Conservation (phyloP, 2,329 filamentous ascomycete species). For the Phialocephala subalpina region DNA sequence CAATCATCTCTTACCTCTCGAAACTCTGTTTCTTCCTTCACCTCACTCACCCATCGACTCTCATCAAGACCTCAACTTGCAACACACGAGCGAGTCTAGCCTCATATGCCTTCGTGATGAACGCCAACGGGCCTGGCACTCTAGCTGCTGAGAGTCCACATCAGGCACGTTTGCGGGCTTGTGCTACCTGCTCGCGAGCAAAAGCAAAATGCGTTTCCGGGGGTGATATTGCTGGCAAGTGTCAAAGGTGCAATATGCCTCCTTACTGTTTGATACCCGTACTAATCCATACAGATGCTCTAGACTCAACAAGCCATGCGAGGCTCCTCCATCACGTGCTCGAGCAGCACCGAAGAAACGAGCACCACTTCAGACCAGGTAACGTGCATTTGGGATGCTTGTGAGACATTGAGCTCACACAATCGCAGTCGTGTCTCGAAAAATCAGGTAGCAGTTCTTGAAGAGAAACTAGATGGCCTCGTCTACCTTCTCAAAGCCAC, state of each 20-base stretch:
- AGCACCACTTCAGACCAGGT: slow-evolving; percentile 22
- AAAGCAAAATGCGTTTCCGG: slow-evolving; percentile 30
- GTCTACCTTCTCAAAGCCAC: slow-evolving; percentile 29
- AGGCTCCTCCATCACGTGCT: slow-evolving; percentile 21
- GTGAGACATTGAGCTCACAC: neutral
- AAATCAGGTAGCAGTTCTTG: slow-evolving; percentile 31
- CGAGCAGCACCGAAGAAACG: slow-evolving; percentile 23
- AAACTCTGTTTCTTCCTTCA: neutral
- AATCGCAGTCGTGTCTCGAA: slow-evolving; percentile 20
- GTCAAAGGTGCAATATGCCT: slow-evolving; percentile 24
- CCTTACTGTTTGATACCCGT: neutral
- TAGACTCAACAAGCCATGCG: slow-evolving; percentile 30
- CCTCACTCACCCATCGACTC: neutral
- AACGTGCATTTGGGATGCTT: neutral
- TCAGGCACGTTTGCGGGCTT: slow-evolving; percentile 17
- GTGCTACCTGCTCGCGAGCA: slow-evolving; percentile 27
- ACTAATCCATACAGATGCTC: slow-evolving; percentile 24
- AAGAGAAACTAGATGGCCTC: slow-evolving; percentile 34
- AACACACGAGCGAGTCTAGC: neutral
- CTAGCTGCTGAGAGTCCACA: neutral
- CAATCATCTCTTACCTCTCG: neutral
- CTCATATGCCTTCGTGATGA: neutral
- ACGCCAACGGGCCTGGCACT: neutral
- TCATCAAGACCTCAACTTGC: neutral
- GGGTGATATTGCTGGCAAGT: slow-evolving; percentile 5